phyloP scores from a whole-genome alignment of 2,329 filamentous ascomycete genomes.

The Microsporum audouinii region DNA sequence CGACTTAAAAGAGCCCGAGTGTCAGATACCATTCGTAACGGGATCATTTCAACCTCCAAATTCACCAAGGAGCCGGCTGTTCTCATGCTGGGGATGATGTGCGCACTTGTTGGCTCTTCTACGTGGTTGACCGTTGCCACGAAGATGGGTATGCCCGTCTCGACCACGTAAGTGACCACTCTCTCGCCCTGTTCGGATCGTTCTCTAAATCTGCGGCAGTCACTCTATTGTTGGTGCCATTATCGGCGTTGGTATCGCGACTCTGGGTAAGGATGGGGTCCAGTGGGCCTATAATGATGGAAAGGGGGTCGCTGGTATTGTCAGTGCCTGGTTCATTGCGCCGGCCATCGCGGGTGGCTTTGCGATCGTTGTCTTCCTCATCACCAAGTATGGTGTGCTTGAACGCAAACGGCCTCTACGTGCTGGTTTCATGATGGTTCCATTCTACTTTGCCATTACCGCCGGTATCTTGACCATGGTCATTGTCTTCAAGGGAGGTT shows the following conservation, averaged over 20 bases:
- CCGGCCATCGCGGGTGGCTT: slow-evolving; percentile 39
- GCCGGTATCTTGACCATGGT: slow-evolving; percentile 45
- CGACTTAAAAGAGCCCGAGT: slow-evolving; percentile 23
- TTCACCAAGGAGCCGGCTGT: slow-evolving; percentile 27
- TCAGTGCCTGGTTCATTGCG: slow-evolving; percentile 40
- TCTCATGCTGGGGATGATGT: slow-evolving; percentile 32
- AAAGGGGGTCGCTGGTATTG: slow-evolving; percentile 36
- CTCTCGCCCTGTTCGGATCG: too few species aligned
- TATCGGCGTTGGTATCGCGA: slow-evolving; percentile 24
- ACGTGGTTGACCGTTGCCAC: slow-evolving; percentile 30
- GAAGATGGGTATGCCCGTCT: slow-evolving; percentile 29
- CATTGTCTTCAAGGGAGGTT: slow-evolving; percentile 34
- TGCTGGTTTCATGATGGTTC: slow-evolving; percentile 39
- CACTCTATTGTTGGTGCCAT: slow-evolving; percentile 32
- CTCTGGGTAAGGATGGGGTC: slow-evolving; percentile 21
- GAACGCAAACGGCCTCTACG: slow-evolving; percentile 40
- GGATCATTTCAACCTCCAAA: slow-evolving; percentile 31
- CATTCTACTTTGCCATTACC: slow-evolving; percentile 40
- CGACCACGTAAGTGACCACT: slow-evolving; percentile 21
- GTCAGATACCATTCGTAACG: slow-evolving; percentile 35
- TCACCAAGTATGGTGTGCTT: slow-evolving; percentile 41
- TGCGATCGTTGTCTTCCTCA: slow-evolving; percentile 39
- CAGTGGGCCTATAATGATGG: slow-evolving; percentile 35
- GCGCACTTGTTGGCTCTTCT: slow-evolving; percentile 27
- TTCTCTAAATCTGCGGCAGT: not conserved